phyloP scores from a whole-genome alignment of 495 filamentous ascomycete species.

The Penicillium egyptiacum region DNA sequence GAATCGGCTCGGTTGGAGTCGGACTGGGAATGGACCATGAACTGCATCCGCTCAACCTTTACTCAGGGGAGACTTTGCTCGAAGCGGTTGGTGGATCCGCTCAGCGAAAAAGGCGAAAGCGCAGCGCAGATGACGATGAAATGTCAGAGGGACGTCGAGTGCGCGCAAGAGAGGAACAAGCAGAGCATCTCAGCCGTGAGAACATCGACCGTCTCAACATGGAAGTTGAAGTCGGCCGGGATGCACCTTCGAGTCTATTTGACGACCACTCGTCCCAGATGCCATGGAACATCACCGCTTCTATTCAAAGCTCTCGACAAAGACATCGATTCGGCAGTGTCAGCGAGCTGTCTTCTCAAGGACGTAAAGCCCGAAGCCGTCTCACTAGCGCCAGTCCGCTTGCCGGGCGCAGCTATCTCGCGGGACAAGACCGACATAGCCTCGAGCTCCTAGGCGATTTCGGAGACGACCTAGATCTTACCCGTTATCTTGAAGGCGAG shows the following conservation, averaged over 20 bases:
- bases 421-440: constrained; percentile 36
- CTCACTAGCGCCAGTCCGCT: constrained; percentile 64
- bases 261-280: constrained; percentile 61
- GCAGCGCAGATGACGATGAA: constrained; percentile 35
- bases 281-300: constrained; percentile 71
- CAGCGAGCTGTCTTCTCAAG: constrained; percentile 56
- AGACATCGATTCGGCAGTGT: constrained; percentile 51
- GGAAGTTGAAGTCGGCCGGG: constrained; percentile 61
- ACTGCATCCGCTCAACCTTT: constrained; percentile 49
- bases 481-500: constrained; percentile 39
- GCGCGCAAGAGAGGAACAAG: constrained; percentile 37
- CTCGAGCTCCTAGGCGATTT: constrained; percentile 33
- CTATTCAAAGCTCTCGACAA: constrained; percentile 55
- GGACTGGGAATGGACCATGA: constrained; percentile 43
- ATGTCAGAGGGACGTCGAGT: constrained; percentile 42
- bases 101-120: constrained; percentile 38
- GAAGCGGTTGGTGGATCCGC: constrained; percentile 40
- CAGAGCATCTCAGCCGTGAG: constrained; percentile 41
- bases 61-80: constrained; percentile 56
- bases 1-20: constrained; percentile 57
- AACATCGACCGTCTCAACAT: constrained; percentile 15
- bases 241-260: constrained; percentile 55
- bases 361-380: constrained; percentile 35
- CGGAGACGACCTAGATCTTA: constrained; percentile 43
- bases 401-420: constrained; percentile 49